Evolutionary conservation across 495 filamentous ascomycete species (phyloP).

Genomic region (Astrocystis sublimbata): DNA sequence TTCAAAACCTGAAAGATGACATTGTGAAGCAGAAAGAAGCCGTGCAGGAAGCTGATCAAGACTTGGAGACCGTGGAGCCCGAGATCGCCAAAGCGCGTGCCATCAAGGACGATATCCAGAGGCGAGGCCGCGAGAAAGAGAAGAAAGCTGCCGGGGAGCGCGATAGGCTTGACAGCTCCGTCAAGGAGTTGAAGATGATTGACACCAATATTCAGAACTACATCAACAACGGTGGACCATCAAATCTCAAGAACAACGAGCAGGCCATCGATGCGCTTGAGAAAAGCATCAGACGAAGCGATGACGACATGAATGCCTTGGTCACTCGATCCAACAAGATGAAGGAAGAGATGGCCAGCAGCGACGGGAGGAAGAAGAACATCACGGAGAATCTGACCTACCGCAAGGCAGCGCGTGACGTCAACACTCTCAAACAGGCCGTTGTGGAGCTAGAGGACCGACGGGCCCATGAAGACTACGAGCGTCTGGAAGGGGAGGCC

Average conservation of each 20-base stretch:
- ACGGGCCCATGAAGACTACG: conserved; percentile 79
- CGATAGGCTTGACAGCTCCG: conserved; percentile 66
- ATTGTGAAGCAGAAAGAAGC: conserved; percentile 66
- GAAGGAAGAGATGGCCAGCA: conserved; percentile 72
- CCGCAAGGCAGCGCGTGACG: conserved; percentile 67
- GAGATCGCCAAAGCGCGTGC: conserved; percentile 71
- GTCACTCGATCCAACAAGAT: conserved; percentile 73
- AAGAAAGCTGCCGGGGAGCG: conserved; percentile 71
- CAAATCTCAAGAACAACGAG: conserved; percentile 67
- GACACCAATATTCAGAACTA: conserved; percentile 81
- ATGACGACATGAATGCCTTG: conserved; percentile 66
- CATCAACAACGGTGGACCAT: conserved; percentile 70
- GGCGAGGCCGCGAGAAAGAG: conserved; percentile 70
- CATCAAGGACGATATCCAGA: conserved; percentile 71
- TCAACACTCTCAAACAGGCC: conserved; percentile 65
- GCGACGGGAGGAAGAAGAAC: conserved; percentile 73
- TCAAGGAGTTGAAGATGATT: conserved; percentile 72
- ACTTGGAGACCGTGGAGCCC: conserved; percentile 69
- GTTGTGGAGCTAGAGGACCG: conserved; percentile 76
- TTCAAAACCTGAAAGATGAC: conserved; percentile 70
- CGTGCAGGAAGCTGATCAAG: conserved; percentile 64
- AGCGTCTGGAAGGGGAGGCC: conserved; percentile 70
- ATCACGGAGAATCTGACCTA: conserved; percentile 87
- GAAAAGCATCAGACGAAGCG: conserved; percentile 61
- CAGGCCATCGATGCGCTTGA: conserved; percentile 68